These are phyloP conservation scores for Hamamelis virginiana DNA, from an alignment of 164 flowering plant genomes.

Conservation along the genomic window DNA sequence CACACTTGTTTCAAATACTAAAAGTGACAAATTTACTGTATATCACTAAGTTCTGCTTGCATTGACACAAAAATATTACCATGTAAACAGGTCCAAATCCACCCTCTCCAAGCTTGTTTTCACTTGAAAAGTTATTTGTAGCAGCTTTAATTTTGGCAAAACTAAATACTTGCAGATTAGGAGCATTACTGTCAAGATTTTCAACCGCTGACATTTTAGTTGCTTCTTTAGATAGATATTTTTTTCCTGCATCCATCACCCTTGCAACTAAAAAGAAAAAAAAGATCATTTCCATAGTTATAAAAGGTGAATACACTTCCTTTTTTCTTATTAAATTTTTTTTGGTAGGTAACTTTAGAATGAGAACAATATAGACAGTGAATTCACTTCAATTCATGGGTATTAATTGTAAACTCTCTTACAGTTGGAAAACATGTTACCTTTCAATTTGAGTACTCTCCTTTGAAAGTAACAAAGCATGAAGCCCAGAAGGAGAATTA, in stretches of 20 bases:
- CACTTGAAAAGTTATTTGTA: conserved; percentile 21
- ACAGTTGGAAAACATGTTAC: background rate
- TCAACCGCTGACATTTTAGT: background rate
- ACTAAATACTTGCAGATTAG: conserved; percentile 19
- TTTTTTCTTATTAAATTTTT: too few relatives aligned
- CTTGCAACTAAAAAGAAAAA: background rate
- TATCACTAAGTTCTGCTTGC: too few relatives aligned
- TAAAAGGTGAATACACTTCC: too few relatives aligned
- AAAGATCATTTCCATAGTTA: background rate
- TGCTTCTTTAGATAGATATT: background rate
- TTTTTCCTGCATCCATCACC: background rate
- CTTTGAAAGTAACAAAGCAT: background rate
- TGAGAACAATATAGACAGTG: too few relatives aligned
- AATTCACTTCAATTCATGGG: background rate
- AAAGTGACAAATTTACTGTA: too few relatives aligned
- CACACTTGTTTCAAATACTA: background rate
- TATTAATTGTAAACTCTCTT: too few relatives aligned
- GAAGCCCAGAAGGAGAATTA: background rate
- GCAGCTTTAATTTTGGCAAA: conserved; percentile 13
- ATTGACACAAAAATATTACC: conserved; percentile 2
- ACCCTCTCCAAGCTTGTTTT: conserved; percentile 30
- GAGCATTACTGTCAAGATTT: conserved; percentile 1
- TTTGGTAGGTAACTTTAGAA: too few relatives aligned
- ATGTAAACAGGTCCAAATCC: conserved; percentile 32
- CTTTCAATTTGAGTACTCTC: background rate